phyloP scores from a whole-genome alignment of 176 grass and related monocot species.

The Avena sativa region DNA sequence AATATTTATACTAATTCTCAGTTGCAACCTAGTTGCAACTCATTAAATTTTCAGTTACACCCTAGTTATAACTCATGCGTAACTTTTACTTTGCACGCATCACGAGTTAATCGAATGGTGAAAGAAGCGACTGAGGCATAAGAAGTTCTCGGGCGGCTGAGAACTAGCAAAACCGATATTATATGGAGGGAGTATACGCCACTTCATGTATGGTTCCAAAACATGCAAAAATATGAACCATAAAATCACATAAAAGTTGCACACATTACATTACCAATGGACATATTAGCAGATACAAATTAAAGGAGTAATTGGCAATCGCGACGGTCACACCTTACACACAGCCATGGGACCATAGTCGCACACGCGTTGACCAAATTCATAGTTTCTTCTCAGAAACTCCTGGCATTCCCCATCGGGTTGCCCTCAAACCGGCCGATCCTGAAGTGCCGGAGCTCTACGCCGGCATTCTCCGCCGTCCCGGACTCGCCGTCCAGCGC shows the following conservation, averaged over 20 bases:
- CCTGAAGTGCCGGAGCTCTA: constrained; percentile 52
- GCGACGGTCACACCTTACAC: not conserved
- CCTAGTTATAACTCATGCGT: too few species aligned
- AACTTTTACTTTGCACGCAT: too few species aligned
- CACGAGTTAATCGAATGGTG: too few species aligned
- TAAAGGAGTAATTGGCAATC: not conserved
- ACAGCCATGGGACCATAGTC: not conserved
- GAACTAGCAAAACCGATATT: too few species aligned
- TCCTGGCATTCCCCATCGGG: constrained; percentile 57
- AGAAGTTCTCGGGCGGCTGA: too few species aligned
- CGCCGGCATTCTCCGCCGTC: constrained; percentile 48
- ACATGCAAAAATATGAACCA: not conserved
- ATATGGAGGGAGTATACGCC: too few species aligned
- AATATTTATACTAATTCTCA: too few species aligned
- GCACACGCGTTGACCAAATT: not conserved
- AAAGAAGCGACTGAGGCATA: too few species aligned
- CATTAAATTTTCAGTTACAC: too few species aligned
- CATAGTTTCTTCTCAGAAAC: not conserved
- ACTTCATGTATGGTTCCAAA: not conserved
- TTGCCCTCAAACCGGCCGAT: constrained; percentile 60
- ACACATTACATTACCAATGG: not conserved
- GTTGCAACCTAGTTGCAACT: too few species aligned
- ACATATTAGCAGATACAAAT: not conserved
- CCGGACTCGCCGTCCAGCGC: constrained; percentile 56
- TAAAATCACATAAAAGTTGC: not conserved